Percentiles rank a stretch among this genome's conserved stretches.
Conservation (phyloP, 441 rosid genomes). For the Manihot esculenta region DNA sequence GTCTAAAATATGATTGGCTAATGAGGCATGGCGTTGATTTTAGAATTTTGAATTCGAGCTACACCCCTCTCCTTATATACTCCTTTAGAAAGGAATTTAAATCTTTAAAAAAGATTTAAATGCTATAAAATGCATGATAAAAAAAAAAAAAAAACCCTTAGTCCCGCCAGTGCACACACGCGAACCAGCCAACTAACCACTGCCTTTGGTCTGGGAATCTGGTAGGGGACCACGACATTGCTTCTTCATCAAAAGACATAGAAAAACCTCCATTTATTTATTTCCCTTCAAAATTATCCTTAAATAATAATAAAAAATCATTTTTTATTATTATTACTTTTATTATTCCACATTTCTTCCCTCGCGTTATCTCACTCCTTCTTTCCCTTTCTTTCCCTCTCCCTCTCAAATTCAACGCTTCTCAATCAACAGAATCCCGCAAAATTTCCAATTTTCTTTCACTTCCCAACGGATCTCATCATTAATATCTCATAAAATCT, state of each 20-base stretch:
- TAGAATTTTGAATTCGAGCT: no score
- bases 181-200: neutral
- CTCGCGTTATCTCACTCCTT: neutral
- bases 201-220: neutral
- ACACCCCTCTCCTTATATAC: no score
- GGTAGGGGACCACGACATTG: neutral
- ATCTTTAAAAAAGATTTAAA: no score
- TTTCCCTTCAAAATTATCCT: constrained; percentile 6
- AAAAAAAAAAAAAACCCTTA: no score
- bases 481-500: neutral
- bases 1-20: no score
- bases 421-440: constrained; percentile 11
- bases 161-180: no score
- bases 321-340: neutral
- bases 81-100: no score
- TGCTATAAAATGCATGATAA: no score
- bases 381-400: neutral
- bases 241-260: neutral
- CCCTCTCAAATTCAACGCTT: constrained; percentile 8
- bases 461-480: neutral
- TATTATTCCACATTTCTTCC: neutral
- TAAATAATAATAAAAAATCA: neutral
- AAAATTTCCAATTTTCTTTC: constrained; percentile 5
- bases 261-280: neutral
- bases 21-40: no score